Evolutionary conservation across 352 stramenopile species (phyloP).

Genomic region (Phytophthora chlamydospora): DNA sequence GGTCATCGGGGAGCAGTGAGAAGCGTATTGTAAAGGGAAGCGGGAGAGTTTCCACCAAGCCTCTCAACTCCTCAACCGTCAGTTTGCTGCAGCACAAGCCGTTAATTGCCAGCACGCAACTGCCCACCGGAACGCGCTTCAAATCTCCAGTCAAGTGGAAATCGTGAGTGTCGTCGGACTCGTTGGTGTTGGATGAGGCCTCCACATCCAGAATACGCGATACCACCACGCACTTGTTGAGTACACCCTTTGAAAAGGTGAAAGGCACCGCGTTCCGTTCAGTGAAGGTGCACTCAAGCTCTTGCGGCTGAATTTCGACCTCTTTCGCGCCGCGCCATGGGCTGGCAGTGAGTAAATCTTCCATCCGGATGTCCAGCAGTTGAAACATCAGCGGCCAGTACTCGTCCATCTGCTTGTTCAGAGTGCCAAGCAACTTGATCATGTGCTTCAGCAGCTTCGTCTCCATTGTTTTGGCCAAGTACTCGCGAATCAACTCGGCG

Average conservation of each 20-base stretch:
- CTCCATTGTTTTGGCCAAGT: constrained; percentile 87
- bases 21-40: constrained; percentile 72
- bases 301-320: constrained; percentile 70
- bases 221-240: constrained; percentile 77
- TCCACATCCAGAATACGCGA: constrained; percentile 55
- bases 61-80: constrained; percentile 68
- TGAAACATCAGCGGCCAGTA: constrained; percentile 89
- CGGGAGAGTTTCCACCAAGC: constrained; percentile 56
- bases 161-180: constrained; percentile 28
- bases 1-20: constrained; percentile 67
- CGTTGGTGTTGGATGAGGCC: constrained; percentile 2
- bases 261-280: constrained; percentile 63
- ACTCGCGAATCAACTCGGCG: constrained; percentile 80
- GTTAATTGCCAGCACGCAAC: constrained; percentile 77
- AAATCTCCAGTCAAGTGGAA: constrained; percentile 41
- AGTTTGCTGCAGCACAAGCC: constrained; percentile 75
- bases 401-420: constrained; percentile 87
- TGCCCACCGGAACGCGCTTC: constrained; percentile 55
- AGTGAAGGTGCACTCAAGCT: constrained; percentile 67
- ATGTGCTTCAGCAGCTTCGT: constrained; percentile 82
- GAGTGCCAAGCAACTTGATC: constrained; percentile 80
- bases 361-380: constrained; percentile 76
- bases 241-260: constrained; percentile 66
- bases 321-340: constrained; percentile 81
- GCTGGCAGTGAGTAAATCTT: constrained; percentile 77